phyloP scores from a whole-genome alignment of 192 early-diverging fungal species.

The Backusella luteola region DNA sequence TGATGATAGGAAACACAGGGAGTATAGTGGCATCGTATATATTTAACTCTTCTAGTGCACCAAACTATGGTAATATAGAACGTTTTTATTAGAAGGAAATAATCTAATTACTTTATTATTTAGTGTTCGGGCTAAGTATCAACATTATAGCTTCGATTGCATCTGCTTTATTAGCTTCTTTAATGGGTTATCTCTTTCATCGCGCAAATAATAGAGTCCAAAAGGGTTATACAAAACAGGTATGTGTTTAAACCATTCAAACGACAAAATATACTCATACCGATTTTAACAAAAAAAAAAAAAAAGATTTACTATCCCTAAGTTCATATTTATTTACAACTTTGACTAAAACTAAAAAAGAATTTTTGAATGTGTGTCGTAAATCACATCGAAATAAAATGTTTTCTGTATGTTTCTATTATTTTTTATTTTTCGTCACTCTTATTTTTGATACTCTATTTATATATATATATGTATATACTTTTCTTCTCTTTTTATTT shows the following conservation, averaged over 20 bases:
- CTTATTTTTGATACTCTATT: neutral
- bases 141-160: neutral
- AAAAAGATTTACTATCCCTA: neutral
- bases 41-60: conserved; percentile 12
- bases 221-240: neutral
- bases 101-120: neutral
- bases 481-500: neutral
- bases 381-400: neutral
- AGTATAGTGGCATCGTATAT: conserved; percentile 28
- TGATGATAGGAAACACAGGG: conserved; percentile 29
- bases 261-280: neutral
- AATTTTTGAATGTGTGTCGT: neutral
- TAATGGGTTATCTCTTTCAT: neutral
- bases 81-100: neutral
- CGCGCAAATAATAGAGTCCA: neutral
- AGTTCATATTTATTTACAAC: neutral
- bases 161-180: neutral
- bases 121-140: neutral
- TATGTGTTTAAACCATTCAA: neutral
- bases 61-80: conserved; percentile 18
- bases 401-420: neutral
- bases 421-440: neutral
- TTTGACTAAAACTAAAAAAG: neutral
- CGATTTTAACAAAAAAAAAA: neutral
- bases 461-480: neutral